Evolutionary conservation across 441 rosid genomes (phyloP), one percentile per base, ranked within the genome.

Genomic region (Aleurites moluccanus): DNA sequence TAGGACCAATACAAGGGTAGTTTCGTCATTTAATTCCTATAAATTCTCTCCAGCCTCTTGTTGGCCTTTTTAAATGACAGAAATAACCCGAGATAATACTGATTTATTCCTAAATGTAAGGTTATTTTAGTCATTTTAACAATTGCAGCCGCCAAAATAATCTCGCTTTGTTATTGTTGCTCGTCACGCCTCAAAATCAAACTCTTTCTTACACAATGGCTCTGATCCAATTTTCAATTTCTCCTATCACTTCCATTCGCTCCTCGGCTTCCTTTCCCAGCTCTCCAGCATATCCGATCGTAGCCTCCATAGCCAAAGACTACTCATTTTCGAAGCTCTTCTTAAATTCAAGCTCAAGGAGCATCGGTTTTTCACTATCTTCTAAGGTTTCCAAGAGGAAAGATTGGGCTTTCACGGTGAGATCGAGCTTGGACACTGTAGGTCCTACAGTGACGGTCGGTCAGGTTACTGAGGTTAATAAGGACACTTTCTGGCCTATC

Each of bases 401-500:
- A 57, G 18, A 55, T 14, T 62, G 25, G 27, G 80, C 23, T 27
- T 76, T 67, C 35, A 79, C 68, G 50, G 89, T 78, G 77, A 88
- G 80, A 72, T 87, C 89, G 63, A 88, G 93, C 82, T 76, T 87
- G 84, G 95, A 88, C 33, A 84, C 87, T 0, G 86, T 82, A 70
- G 86, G 79, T 23, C 78, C 78, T 23, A 70, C 68, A 16, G 87
- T 85, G 23, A 78, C 79, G 16, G 92, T 94, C 42, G 97, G 98
- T 11, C 83, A 90, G 83, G 99, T 92, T 45, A 91, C 94, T 64
- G 99, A 91, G 85, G 99, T 89, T 38, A 79, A 72, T 35, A 94
- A 91, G 75, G 99, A 94, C 74, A 92, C 93, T 23, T 92, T 94
- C 79, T 94, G 99, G 99, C 96, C 97, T 45, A 85, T 91, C 38